These are phyloP conservation scores for Rossbeevera mucosa DNA, from an alignment of 768 basidiomycete genomes.

Conservation along the genomic window DNA sequence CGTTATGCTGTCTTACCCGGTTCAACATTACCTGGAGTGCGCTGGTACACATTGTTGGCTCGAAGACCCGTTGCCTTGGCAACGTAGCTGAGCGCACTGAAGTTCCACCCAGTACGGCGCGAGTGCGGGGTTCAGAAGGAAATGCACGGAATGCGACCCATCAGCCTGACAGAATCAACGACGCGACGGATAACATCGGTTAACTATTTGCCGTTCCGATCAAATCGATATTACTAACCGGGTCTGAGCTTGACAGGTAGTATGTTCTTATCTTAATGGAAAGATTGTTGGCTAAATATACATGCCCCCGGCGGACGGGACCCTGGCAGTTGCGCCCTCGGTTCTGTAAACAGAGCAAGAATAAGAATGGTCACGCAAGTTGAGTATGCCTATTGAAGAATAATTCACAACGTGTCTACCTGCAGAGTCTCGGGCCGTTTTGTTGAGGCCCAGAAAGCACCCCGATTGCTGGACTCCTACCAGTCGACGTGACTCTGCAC, in stretches of 20 bases:
- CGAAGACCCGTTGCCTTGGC: not conserved
- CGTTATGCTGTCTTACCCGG: not conserved
- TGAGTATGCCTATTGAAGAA: not conserved
- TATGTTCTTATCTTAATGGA: not conserved
- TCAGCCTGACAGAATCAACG: not conserved
- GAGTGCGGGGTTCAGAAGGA: not conserved
- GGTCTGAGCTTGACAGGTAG: not conserved
- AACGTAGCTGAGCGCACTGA: not conserved
- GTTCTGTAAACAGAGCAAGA: not conserved
- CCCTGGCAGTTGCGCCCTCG: no score
- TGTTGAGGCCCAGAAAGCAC: not conserved
- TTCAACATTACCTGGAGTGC: not conserved
- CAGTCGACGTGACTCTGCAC: not conserved
- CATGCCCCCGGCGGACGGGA: no score
- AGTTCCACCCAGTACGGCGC: not conserved
- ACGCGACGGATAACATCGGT: not conserved
- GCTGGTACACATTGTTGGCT: not conserved
- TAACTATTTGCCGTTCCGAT: not conserved
- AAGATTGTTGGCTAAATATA: no score
- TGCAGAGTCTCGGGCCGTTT: no score
- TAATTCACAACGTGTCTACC: not conserved
- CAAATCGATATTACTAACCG: not conserved
- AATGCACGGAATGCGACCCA: not conserved
- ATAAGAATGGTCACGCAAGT: not conserved
- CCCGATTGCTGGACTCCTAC: not conserved